Conservation (phyloP, 352 stramenopile genomes). For the Aphanomyces cochlioides region DNA sequence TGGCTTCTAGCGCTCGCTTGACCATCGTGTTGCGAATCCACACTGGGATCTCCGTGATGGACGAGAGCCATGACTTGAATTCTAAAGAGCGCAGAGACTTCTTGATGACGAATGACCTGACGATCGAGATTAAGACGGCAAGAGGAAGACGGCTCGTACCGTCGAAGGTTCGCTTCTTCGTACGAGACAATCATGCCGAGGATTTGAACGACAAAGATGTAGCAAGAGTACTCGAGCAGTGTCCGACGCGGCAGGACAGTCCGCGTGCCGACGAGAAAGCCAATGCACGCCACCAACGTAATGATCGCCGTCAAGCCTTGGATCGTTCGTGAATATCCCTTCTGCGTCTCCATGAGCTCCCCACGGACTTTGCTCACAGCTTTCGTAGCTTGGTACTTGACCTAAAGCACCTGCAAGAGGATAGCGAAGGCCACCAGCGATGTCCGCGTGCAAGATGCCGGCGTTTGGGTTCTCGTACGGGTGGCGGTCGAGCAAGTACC, state of each 20-base stretch:
- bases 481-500: constrained; percentile 79
- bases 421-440: constrained; percentile 68
- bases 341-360: constrained; percentile 62
- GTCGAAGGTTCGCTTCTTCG: constrained; percentile 17
- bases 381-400: not conserved
- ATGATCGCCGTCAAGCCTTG: constrained; percentile 69
- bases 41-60: constrained; percentile 57
- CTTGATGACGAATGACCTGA: constrained; percentile 65
- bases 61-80: constrained; percentile 68
- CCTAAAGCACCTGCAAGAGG: constrained; percentile 36
- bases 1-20: constrained; percentile 30
- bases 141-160: not conserved
- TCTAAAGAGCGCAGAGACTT: constrained; percentile 73
- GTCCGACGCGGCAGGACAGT: not conserved
- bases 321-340: constrained; percentile 67
- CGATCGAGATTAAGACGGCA: too few species aligned
- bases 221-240: constrained; percentile 27
- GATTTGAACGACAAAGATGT: constrained; percentile 1
- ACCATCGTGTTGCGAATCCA: constrained; percentile 46
- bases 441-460: constrained; percentile 58
- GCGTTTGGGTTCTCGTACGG: constrained; percentile 79
- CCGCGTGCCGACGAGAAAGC: constrained; percentile 36
- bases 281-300: constrained; percentile 53
- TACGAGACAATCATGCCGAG: constrained; percentile 15
- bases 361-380: not conserved